phyloP scores from a whole-genome alignment of 495 filamentous ascomycete genomes.

The Haplographium delicatum region DNA sequence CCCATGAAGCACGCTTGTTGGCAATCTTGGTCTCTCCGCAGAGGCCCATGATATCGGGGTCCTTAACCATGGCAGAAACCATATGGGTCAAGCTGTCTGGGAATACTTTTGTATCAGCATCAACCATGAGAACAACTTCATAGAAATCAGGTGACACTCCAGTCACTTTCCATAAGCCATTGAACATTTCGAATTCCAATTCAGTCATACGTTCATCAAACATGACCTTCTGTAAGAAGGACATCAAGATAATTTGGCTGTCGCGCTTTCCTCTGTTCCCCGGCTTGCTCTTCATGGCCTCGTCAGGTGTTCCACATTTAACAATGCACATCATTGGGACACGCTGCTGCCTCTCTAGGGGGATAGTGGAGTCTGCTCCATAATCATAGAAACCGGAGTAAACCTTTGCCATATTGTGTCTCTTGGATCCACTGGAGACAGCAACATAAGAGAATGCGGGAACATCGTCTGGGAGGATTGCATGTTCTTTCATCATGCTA shows the following conservation, averaged over 20 bases:
- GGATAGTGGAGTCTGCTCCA: constrained; percentile 71
- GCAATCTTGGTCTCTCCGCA: constrained; percentile 99
- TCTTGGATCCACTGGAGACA: constrained; percentile 90
- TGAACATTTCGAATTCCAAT: constrained; percentile 99
- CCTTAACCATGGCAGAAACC: constrained; percentile 98
- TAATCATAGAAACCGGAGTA: constrained; percentile 99
- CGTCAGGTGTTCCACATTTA: constrained; percentile 91
- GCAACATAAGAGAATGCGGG: constrained; percentile 92
- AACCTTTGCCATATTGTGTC: constrained; percentile 99
- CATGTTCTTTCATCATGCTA: constrained; percentile 91
- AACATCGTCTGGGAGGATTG: constrained; percentile 72
- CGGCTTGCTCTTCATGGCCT: constrained; percentile 73
- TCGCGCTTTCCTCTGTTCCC: constrained; percentile 98
- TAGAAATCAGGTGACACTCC: constrained; percentile 98
- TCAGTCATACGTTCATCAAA: constrained; percentile 99
- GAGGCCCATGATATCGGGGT: constrained; percentile 98
- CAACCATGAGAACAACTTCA: constrained; percentile 96
- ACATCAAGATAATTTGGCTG: constrained; percentile 98
- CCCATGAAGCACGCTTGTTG: constrained; percentile 93
- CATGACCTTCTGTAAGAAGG: constrained; percentile 99
- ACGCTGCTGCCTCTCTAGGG: constrained; percentile 84
- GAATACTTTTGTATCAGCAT: constrained; percentile 98
- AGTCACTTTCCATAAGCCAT: constrained; percentile 96
- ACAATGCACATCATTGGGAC: constrained; percentile 99
- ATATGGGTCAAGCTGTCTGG: constrained; percentile 97